Percentiles rank a stretch among this genome's conserved stretches.
Evolutionary conservation across 1,284 basidiomycete genomes (phyloP).

Genomic region (Phylloboletellus chloephorus): DNA sequence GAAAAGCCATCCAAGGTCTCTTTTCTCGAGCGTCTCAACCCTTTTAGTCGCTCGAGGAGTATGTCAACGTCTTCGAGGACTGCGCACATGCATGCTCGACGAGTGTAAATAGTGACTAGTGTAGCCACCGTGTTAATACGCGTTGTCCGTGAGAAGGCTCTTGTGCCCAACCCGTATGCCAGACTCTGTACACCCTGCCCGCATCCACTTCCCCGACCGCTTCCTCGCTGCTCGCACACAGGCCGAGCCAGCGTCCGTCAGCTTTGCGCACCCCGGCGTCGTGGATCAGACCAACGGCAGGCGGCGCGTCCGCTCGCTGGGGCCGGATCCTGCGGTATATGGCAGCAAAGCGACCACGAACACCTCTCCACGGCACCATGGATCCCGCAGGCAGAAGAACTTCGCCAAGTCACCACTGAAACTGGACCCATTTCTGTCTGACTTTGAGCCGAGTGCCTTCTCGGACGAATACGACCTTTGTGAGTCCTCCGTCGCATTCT

Average conservation of each 20-base stretch:
- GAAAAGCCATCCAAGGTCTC: constrained; percentile 5
- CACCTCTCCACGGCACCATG: constrained; percentile 11
- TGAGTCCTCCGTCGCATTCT: constrained; percentile 35
- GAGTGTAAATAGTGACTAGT: constrained; percentile 13
- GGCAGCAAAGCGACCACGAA: constrained; percentile 15
- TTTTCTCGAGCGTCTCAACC: constrained; percentile 12
- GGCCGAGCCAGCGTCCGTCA: constrained; percentile 29
- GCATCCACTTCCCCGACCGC: constrained; percentile 28
- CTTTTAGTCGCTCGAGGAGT: constrained; percentile 6
- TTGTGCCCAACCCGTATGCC: constrained; percentile 11
- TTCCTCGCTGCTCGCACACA: constrained; percentile 23
- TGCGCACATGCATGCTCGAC: background rate
- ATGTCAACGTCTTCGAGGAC: background rate
- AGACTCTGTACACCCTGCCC: constrained; percentile 15
- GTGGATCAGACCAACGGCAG: constrained; percentile 15
- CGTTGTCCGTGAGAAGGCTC: constrained; percentile 19
- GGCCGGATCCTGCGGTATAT: constrained; percentile 17
- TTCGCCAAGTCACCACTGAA: constrained; percentile 18
- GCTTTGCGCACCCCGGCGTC: constrained; percentile 14
- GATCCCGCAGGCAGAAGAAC: constrained; percentile 21
- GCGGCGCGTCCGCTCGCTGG: constrained; percentile 22
- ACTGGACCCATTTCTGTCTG: constrained; percentile 24
- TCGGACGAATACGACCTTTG: constrained; percentile 71
- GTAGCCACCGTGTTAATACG: constrained; percentile 6
- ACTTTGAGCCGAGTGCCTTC: constrained; percentile 39